phyloP scores from a whole-genome alignment of 2,329 filamentous ascomycete genomes.

The Fulvia fulva region DNA sequence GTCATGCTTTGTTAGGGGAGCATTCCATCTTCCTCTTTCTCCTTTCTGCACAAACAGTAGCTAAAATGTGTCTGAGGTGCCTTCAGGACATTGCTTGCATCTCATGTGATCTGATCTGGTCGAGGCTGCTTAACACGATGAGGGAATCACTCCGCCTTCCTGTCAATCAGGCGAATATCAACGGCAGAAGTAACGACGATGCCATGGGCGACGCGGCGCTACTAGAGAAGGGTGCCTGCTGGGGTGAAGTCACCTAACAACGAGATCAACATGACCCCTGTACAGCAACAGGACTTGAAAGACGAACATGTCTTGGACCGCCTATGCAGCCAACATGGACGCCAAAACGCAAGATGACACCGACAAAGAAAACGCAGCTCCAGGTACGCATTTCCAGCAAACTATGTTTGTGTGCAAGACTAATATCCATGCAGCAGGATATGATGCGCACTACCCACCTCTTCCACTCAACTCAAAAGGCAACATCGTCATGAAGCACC shows the following conservation, averaged over 20 bases:
- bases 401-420: not conserved
- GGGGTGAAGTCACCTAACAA: not conserved
- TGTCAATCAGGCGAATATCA: not conserved
- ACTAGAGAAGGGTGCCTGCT: constrained; percentile 3
- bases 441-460: not conserved
- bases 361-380: constrained; percentile 1
- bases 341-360: not conserved
- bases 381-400: not conserved
- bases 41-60: not conserved
- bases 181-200: not conserved
- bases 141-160: constrained; percentile 1
- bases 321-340: not conserved
- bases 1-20: not conserved
- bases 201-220: not conserved
- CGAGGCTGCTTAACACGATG: constrained; percentile 1
- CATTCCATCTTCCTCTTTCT: not conserved
- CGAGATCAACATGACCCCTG: not conserved
- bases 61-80: constrained; percentile 3
- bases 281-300: not conserved
- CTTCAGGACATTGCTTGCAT: not conserved
- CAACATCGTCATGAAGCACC: constrained; percentile 4
- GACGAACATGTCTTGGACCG: not conserved
- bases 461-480: constrained; percentile 4
- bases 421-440: not conserved
- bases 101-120: not conserved